Evolutionary conservation across 1,139 yeast genomes (phyloP), one percentile per base, ranked within the genome.

Genomic region (Tardiomyces digboiensis): DNA sequence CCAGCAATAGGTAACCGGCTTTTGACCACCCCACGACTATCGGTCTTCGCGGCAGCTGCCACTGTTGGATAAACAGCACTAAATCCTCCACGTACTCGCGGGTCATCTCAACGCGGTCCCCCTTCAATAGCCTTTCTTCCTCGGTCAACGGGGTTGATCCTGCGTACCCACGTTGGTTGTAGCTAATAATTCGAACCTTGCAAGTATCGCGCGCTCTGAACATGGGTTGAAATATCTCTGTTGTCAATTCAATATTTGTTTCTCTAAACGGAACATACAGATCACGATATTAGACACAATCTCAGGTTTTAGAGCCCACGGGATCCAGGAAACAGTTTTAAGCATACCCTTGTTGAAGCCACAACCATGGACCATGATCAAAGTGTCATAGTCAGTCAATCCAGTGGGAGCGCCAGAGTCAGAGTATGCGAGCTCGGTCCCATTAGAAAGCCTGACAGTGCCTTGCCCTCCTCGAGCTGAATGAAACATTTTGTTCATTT

Each of bases 11-110:
- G 16, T 41, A 36, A 7, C 43, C 40, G 5, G 39, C 44, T 26
- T 42, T 42, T n/a, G 44, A 42, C 44, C 44, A 42, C 3, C 44
- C 44, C 22, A 42, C 16, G 18, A 42, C 36, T 2, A 40, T 40
- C 2, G 42, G 41, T 14, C 19, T 40, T 19, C 26, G 16, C 18
- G 42, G 40, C 38, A 37, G 20, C 18, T 22, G 14, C 29, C 20
- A 16, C 14, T 19, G 6, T 43, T 61, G 20, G 36, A 45, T 2
- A 39, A 46, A 19, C 61, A 56, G 39, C 29, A 51, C 2, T 44
- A 23, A 7, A 49, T 63, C 13, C 40, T 55, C 26, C 51, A 54
- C 40, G 23, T 42, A 42, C 14, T 40, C 43, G 14, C 19, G 21
- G 16, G 44, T 38, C n/a, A 42, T 12, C 12, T 21, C 12, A 14